Evolutionary conservation across 352 stramenopile species (phyloP).

Genomic region (Phytophthora foliorum): DNA sequence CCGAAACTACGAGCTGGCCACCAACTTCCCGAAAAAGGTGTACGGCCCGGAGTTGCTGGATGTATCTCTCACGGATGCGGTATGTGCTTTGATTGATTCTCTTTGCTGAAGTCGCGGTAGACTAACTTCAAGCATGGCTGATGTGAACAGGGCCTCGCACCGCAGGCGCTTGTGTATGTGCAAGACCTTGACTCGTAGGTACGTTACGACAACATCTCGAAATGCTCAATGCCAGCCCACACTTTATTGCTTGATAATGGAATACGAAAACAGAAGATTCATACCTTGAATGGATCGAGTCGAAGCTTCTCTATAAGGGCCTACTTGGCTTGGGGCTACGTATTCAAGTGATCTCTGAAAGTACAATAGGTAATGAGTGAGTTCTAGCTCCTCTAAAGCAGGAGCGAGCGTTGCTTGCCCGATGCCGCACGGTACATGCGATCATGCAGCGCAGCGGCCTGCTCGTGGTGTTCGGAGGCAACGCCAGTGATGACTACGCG

Average conservation of each 20-base stretch:
- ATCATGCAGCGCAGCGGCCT: constrained; percentile 82
- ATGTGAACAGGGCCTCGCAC: constrained; percentile 63
- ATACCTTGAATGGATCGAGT: constrained; percentile 15
- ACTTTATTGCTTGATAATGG: constrained; percentile 6
- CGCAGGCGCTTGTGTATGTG: constrained; percentile 83
- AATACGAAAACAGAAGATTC: constrained; percentile 18
- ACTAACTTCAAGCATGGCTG: constrained; percentile 11
- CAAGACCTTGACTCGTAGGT: constrained; percentile 85
- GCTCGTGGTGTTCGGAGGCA: constrained; percentile 59
- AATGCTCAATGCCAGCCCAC: constrained; percentile 21
- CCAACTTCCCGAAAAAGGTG: constrained; percentile 86
- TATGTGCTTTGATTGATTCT: constrained; percentile 34
- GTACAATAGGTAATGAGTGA: constrained; percentile 20
- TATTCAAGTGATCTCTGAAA: constrained; percentile 24
- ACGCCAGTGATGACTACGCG: constrained; percentile 80
- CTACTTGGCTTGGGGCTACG: constrained; percentile 3
- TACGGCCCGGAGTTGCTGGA: constrained; percentile 72
- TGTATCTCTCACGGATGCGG: constrained; percentile 75
- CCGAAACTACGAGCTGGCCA: constrained; percentile 84
- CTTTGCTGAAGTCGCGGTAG: background rate
- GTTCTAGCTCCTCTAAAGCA: constrained; percentile 41
- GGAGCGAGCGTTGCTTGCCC: constrained; percentile 68
- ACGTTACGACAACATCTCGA: constrained; percentile 3
- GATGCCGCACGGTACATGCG: constrained; percentile 87
- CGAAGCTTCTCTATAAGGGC: constrained; percentile 27